These are phyloP conservation scores for Chalciporus chontae DNA, from an alignment of 768 basidiomycete species.

Conservation along the genomic window DNA sequence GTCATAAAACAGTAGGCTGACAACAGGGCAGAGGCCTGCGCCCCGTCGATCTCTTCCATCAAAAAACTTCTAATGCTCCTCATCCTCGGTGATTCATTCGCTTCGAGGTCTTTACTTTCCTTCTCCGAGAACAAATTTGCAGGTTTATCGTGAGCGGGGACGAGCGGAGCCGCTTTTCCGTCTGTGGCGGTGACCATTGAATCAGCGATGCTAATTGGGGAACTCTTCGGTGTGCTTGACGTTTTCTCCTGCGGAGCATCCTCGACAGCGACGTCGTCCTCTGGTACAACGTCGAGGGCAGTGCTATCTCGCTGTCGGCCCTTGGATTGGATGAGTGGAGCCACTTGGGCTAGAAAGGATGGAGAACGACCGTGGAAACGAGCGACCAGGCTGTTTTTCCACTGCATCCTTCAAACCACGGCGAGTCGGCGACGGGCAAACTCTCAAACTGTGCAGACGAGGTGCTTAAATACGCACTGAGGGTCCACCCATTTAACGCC, in stretches of 20 bases:
- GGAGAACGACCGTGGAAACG: slow-evolving; percentile 11
- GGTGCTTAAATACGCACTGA: too few relatives aligned
- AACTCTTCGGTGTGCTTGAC: too few relatives aligned
- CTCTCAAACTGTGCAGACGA: too few relatives aligned
- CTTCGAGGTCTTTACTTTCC: slow-evolving; percentile 15
- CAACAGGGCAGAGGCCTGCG: slow-evolving; percentile 46
- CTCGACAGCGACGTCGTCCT: slow-evolving; percentile 1
- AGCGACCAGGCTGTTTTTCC: slow-evolving; percentile 13
- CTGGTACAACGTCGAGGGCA: slow-evolving; percentile 11
- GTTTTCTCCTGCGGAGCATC: too few relatives aligned
- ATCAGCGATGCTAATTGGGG: background rate
- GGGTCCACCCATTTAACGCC: too few relatives aligned
- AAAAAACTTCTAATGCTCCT: slow-evolving; percentile 10
- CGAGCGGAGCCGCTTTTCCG: background rate
- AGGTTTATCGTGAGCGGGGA: background rate
- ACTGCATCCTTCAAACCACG: background rate
- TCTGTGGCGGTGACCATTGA: background rate
- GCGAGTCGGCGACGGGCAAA: too few relatives aligned
- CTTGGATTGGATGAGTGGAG: slow-evolving; percentile 12
- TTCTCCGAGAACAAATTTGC: background rate
- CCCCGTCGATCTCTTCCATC: slow-evolving; percentile 24
- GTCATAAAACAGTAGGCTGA: slow-evolving; percentile 77
- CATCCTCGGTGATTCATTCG: slow-evolving; percentile 3
- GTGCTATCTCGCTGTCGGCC: slow-evolving; percentile 5
- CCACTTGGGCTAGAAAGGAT: slow-evolving; percentile 11